A percentile compares a stretch with the other conserved stretches of the same genome.
These are phyloP conservation scores for Albugo laibachii DNA, from an alignment of 352 stramenopile species.

Conservation along the genomic window DNA sequence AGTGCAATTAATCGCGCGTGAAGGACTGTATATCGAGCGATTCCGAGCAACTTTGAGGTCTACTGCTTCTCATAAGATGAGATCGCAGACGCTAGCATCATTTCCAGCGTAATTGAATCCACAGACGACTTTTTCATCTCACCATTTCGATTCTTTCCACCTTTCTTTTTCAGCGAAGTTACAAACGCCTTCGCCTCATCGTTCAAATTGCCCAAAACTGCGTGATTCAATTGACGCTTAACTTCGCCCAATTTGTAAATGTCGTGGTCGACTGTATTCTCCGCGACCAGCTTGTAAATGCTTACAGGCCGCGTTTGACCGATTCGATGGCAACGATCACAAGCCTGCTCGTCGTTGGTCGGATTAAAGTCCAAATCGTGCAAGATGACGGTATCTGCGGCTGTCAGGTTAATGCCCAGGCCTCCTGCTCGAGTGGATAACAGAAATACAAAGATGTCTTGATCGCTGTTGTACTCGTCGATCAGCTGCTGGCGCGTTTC, in stretches of 20 bases:
- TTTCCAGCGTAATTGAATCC: constrained; percentile 36
- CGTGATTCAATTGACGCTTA: constrained; percentile 78
- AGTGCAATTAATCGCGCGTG: too few relatives aligned
- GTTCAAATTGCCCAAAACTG: constrained; percentile 68
- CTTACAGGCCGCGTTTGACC: constrained; percentile 75
- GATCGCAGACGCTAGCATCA: constrained; percentile 59
- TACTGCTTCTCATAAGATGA: constrained; percentile 41
- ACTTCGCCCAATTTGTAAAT: constrained; percentile 74
- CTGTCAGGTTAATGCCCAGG: constrained; percentile 95
- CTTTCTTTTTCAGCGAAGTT: neutral
- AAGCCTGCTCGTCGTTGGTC: constrained; percentile 69
- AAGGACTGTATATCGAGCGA: too few relatives aligned
- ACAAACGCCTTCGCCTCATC: constrained; percentile 13
- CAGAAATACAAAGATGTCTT: constrained; percentile 90
- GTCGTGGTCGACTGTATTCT: constrained; percentile 82
- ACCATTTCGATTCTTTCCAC: constrained; percentile 2
- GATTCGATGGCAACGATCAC: constrained; percentile 81
- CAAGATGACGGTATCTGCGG: constrained; percentile 78
- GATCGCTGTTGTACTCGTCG: constrained; percentile 78
- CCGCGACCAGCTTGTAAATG: constrained; percentile 86
- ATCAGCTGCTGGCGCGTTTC: constrained; percentile 59
- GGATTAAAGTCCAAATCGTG: constrained; percentile 80
- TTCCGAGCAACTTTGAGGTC: too few relatives aligned
- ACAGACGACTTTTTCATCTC: neutral
- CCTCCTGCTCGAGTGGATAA: constrained; percentile 93